Conservation (phyloP, 208 protist species). For the Wallacemonas sp. region DNA sequence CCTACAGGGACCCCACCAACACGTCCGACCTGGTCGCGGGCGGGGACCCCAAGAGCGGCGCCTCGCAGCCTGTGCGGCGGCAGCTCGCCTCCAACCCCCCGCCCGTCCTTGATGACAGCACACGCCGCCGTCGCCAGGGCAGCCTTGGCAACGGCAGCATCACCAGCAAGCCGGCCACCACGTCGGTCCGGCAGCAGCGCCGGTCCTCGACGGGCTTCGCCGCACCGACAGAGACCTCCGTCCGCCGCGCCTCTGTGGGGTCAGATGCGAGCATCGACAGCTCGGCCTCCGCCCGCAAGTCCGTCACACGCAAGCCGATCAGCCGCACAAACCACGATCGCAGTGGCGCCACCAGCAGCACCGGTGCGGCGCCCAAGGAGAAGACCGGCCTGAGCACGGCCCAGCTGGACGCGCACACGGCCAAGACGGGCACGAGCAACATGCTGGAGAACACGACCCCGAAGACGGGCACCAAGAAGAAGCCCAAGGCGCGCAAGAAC, state of each 20-base stretch:
- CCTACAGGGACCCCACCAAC: constrained; percentile 12
- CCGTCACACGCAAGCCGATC: constrained; percentile 9
- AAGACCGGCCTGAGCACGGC: not conserved
- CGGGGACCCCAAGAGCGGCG: not conserved
- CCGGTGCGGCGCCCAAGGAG: not conserved
- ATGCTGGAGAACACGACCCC: not conserved
- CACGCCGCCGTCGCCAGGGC: constrained; percentile 12
- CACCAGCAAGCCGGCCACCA: constrained; percentile 5
- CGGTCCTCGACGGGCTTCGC: constrained; percentile 11
- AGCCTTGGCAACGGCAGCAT: constrained; percentile 10
- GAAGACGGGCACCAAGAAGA: not conserved
- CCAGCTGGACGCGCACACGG: constrained; percentile 11
- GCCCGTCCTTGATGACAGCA: constrained; percentile 11
- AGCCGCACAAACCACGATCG: not conserved
- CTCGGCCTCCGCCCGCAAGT: constrained; percentile 5
- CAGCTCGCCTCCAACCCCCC: constrained; percentile 12
- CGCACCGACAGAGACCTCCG: constrained; percentile 16
- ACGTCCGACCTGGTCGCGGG: not conserved
- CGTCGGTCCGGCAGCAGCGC: constrained; percentile 10
- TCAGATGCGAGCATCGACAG: constrained; percentile 19
- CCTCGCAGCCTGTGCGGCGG: not conserved
- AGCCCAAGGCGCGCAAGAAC: not conserved
- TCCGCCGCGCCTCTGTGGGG: constrained; percentile 12
- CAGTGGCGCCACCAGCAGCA: not conserved
- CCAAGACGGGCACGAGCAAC: constrained; percentile 15